Base-by-base conservation (phyloP, 1,284 basidiomycete genomes). In the Singerocomus rubriflavus region DNA sequence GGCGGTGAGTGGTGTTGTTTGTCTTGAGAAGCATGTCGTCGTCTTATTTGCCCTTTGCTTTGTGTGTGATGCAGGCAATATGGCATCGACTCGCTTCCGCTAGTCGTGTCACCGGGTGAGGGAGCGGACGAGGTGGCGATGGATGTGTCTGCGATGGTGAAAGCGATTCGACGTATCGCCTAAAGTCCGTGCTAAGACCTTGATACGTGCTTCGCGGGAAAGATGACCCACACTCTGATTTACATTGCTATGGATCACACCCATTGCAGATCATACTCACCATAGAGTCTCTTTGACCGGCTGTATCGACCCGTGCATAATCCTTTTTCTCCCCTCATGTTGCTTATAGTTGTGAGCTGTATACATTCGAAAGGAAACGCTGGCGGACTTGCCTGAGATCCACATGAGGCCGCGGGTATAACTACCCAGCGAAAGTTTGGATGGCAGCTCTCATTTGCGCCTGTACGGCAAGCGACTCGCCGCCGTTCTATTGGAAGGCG, bases 41-140 rank as follows among this genome's bases (percentile, higher is more conserved):
- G n/a, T 26, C 33, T 39, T 14, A 21, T 16, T 44, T 7, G 7
- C 39, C 16, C 6, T 11, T 31, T 26, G n/a, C n/a, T 4, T 21
- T 21, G 21, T 3, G 9, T 31, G 26, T 9, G 21, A 5, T 14
- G 17, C 44, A 63, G 62, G 41, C 44, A 51, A 44, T 29, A 54
- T 39, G 12, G 36, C 8, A 35, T 13, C 13, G 54, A 60, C 13
- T 55, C 58, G 13, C 68, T 74, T 36, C 71, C 76, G 9, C 65
- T 71, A 1, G 70, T 77, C 25, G 70, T 70, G 48, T 72, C 65
- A 55, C 73, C 69, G 43, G 70, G 65, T n/a, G 67, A 63, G 25
- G 70, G 67, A 58, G 72, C 68, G 35, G 69, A 69, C 46, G 73
- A 74, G 44, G 74, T 88, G 43, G 71, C 74, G 3, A 64, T 87